Percentiles rank a stretch among this genome's conserved stretches.
Conservation (phyloP, 2,329 filamentous ascomycete species). For the Neofusicoccum parvum region DNA sequence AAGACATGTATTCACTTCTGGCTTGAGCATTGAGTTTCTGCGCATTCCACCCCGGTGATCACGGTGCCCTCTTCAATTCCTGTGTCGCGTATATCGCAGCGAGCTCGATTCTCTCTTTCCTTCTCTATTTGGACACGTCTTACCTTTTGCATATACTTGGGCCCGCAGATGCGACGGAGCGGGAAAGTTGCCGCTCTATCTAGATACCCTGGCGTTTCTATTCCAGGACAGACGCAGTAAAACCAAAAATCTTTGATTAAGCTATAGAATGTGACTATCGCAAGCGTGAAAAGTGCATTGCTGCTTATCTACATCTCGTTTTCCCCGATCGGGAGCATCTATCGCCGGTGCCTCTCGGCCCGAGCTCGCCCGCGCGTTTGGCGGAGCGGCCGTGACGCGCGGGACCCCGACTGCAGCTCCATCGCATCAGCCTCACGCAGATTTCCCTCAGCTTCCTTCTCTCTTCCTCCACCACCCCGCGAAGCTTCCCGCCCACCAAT, state of each 20-base stretch:
- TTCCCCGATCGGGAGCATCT: neutral
- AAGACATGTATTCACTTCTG: slow-evolving; percentile 13
- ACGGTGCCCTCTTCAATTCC: neutral
- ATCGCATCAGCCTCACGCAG: slow-evolving; percentile 10
- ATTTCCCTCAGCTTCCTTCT: neutral
- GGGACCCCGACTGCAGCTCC: slow-evolving; percentile 4
- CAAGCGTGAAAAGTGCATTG: too few species aligned
- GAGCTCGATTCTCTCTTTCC: too few species aligned
- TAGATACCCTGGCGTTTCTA: slow-evolving; percentile 11
- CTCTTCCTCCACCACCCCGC: neutral
- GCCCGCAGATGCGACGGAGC: neutral
- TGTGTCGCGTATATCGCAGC: neutral
- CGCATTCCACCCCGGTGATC: neutral
- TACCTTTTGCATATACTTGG: neutral
- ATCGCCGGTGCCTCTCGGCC: neutral
- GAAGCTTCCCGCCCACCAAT: slow-evolving; percentile 7
- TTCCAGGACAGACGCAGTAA: neutral
- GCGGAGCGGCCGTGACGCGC: neutral
- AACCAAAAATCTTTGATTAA: neutral
- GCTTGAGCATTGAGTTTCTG: neutral
- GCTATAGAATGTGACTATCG: too few species aligned
- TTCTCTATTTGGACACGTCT: too few species aligned
- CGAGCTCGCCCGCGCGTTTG: slow-evolving; percentile 13
- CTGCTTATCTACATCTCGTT: too few species aligned
- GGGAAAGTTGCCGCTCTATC: neutral